Conservation (phyloP, 176 grass and related monocot genomes). For the Bonia amplexicaulis region DNA sequence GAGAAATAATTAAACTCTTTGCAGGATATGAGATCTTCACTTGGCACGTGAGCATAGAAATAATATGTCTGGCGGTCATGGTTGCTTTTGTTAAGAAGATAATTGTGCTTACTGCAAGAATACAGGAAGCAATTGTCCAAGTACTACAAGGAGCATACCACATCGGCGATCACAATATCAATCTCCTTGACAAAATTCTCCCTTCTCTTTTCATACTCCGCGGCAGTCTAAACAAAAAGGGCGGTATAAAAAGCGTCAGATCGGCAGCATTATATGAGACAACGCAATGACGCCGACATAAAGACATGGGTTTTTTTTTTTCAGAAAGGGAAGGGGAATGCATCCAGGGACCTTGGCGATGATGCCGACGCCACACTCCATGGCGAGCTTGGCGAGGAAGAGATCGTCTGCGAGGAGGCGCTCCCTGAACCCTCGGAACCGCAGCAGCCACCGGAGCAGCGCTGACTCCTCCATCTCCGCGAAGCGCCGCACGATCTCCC, state of each 20-base stretch:
- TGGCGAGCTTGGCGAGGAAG: slow-evolving; percentile 82
- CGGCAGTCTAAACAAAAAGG: slow-evolving; percentile 44
- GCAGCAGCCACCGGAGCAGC: slow-evolving; percentile 63
- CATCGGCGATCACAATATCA: slow-evolving; percentile 84
- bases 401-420: slow-evolving; percentile 84
- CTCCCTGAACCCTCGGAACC: slow-evolving; percentile 73
- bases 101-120: too few relatives aligned
- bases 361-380: slow-evolving; percentile 76
- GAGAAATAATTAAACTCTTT: not conserved
- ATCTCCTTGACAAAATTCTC: slow-evolving; percentile 83
- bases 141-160: slow-evolving; percentile 39
- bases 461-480: slow-evolving; percentile 54
- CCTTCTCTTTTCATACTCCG: slow-evolving; percentile 67
- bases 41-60: too few relatives aligned
- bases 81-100: too few relatives aligned
- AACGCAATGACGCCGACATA: not conserved
- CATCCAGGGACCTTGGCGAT: slow-evolving; percentile 51
- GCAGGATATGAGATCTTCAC: too few relatives aligned
- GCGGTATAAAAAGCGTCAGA: not conserved
- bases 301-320: not conserved
- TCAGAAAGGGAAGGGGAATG: not conserved
- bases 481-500: slow-evolving; percentile 60
- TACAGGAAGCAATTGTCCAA: not conserved
- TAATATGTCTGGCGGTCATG: too few relatives aligned
- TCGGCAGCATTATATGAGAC: not conserved